Conservation (phyloP, 2,329 filamentous ascomycete species). For the Stachybotrys chartarum region DNA sequence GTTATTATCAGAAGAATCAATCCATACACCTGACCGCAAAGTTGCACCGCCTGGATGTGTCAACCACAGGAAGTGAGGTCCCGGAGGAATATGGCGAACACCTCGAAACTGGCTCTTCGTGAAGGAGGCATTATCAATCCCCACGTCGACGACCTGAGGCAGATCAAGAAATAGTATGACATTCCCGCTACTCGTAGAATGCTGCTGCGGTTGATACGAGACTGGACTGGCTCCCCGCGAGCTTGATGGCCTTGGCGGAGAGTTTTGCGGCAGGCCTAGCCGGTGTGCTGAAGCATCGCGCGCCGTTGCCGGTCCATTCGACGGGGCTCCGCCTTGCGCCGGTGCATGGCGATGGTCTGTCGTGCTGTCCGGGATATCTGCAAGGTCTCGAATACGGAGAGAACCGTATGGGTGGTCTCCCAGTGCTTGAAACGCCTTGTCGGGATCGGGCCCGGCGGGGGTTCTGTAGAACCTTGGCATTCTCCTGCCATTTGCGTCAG, state of each 20-base stretch:
- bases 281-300: background rate
- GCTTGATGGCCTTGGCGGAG: background rate
- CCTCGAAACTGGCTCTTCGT: conserved; percentile 42
- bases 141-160: conserved; percentile 42
- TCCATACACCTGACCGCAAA: conserved; percentile 51
- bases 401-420: background rate
- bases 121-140: conserved; percentile 45
- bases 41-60: conserved; percentile 40
- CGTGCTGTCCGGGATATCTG: background rate
- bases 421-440: too few relatives aligned
- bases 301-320: background rate
- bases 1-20: conserved; percentile 29
- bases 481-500: too few relatives aligned
- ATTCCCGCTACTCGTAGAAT: conserved; percentile 31
- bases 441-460: too few relatives aligned
- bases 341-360: background rate
- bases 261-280: background rate
- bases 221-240: background rate
- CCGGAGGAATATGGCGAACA: conserved; percentile 46
- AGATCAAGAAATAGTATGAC: conserved; percentile 45
- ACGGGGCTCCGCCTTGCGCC: background rate
- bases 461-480: too few relatives aligned
- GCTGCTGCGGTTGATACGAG: background rate
- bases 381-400: background rate
- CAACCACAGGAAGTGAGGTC: conserved; percentile 54